Conservation (phyloP, 495 filamentous ascomycete species). For the Articulospora tetracladia region DNA sequence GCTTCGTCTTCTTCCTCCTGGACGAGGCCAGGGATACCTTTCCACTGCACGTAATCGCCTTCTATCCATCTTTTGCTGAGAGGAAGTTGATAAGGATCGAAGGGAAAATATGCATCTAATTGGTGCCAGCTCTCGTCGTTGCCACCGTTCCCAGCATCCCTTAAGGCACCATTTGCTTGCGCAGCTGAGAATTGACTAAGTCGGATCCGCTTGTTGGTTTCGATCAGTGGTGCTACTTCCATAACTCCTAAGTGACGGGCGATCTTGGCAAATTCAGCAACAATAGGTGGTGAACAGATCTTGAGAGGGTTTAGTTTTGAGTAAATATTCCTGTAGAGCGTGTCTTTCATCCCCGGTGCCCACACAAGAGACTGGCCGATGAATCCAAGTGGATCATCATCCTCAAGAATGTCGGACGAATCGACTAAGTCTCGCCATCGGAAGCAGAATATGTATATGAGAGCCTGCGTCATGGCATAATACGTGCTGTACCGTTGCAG, state of each 20-base stretch:
- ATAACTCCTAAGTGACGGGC: constrained; percentile 79
- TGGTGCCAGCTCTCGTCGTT: constrained; percentile 61
- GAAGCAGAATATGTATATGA: constrained; percentile 97
- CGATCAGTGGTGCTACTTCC: constrained; percentile 82
- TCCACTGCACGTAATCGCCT: constrained; percentile 82
- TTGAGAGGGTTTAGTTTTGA: constrained; percentile 92
- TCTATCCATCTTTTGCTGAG: constrained; percentile 81
- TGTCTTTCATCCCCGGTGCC: constrained; percentile 66
- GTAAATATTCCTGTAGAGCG: constrained; percentile 69
- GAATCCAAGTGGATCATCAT: constrained; percentile 51
- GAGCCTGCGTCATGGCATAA: constrained; percentile 83
- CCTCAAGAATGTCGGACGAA: constrained; percentile 45
- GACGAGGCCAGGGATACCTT: constrained; percentile 65
- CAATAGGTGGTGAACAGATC: constrained; percentile 90
- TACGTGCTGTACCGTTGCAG: constrained; percentile 77
- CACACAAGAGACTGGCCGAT: constrained; percentile 65
- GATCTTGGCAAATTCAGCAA: constrained; percentile 84
- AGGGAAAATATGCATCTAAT: constrained; percentile 92
- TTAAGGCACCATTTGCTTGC: constrained; percentile 36
- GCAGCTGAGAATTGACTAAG: constrained; percentile 53
- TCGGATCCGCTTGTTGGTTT: constrained; percentile 82
- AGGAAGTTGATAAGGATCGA: constrained; percentile 90
- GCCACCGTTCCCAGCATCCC: constrained; percentile 60
- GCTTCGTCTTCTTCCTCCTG: constrained; percentile 50
- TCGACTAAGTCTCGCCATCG: constrained; percentile 86